A percentile compares a stretch with the other conserved stretches of the same genome.
These are phyloP conservation scores for Trametes versicolor DNA, from an alignment of 1,284 basidiomycete genomes.

Conservation along the genomic window DNA sequence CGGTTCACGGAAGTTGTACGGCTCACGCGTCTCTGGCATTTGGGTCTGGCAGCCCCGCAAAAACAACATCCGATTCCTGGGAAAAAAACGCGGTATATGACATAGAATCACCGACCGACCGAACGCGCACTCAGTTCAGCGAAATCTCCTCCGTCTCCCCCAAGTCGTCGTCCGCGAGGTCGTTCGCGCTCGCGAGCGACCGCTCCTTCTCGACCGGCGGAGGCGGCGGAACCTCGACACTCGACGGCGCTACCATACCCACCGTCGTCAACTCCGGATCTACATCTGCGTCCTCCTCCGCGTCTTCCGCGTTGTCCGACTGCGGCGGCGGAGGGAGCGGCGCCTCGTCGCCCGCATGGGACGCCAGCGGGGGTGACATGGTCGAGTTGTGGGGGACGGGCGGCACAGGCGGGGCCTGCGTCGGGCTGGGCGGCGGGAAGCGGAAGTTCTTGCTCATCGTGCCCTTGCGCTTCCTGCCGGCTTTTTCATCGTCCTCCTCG, in stretches of 20 bases:
- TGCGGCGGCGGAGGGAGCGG: conserved; percentile 26
- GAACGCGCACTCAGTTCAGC: conserved; percentile 45
- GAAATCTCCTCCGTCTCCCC: conserved; percentile 79
- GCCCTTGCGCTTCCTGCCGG: conserved; percentile 54
- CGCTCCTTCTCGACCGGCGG: conserved; percentile 81
- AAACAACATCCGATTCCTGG: conserved; percentile 9
- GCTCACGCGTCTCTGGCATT: not conserved
- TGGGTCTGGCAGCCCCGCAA: not conserved
- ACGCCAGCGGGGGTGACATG: conserved; percentile 14
- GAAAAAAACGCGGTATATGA: not conserved
- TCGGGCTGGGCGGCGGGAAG: conserved; percentile 63
- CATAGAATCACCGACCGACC: not conserved
- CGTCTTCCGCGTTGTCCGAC: conserved; percentile 10
- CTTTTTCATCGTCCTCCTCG: conserved; percentile 33
- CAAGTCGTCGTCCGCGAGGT: conserved; percentile 72
- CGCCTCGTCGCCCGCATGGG: conserved; percentile 8
- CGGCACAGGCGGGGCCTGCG: conserved; percentile 36
- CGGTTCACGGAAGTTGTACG: not conserved
- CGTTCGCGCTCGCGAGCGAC: conserved; percentile 48
- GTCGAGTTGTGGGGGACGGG: conserved; percentile 29
- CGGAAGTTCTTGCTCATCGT: conserved; percentile 83
- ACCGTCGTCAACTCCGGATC: conserved; percentile 44
- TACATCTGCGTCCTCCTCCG: not conserved
- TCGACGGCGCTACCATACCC: conserved; percentile 62
- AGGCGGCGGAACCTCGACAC: conserved; percentile 79